Conservation (phyloP, 345 rosid genomes). For the Acer saccharum region DNA sequence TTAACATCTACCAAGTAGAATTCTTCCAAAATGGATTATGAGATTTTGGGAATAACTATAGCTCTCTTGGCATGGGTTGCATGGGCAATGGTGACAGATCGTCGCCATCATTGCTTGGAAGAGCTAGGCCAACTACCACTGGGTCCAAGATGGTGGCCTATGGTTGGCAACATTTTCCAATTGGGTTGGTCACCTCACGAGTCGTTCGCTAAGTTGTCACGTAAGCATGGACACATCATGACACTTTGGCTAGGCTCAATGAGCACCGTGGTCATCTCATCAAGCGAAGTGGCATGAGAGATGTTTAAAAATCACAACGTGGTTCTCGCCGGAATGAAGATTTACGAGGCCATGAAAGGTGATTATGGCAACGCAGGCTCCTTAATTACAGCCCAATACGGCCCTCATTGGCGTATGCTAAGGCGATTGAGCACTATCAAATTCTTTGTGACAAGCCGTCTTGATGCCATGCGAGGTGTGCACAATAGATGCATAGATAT, state of each 20-base stretch:
- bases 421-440: conserved; percentile 64
- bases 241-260: conserved; percentile 76
- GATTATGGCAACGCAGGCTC: conserved; percentile 56
- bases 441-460: conserved; percentile 63
- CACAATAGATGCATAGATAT: conserved; percentile 52
- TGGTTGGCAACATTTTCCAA: conserved; percentile 70
- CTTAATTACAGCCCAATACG: conserved; percentile 73
- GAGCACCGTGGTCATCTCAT: conserved; percentile 72
- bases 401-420: conserved; percentile 74
- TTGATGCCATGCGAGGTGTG: conserved; percentile 51
- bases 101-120: conserved; percentile 34
- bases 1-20: not conserved
- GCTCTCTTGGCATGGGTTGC: conserved; percentile 42
- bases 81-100: conserved; percentile 39
- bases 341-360: conserved; percentile 82
- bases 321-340: conserved; percentile 72
- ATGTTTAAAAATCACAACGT: conserved; percentile 76
- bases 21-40: conserved; percentile 34
- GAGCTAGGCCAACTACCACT: conserved; percentile 52
- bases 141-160: conserved; percentile 66
- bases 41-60: conserved; percentile 29
- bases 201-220: conserved; percentile 51
- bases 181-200: conserved; percentile 57
- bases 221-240: conserved; percentile 66
- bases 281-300: conserved; percentile 59